A percentile compares a stretch with the other conserved stretches of the same genome.
These are phyloP conservation scores for Trichoderma gracile DNA, from an alignment of 2,329 filamentous ascomycete species.

Conservation along the genomic window DNA sequence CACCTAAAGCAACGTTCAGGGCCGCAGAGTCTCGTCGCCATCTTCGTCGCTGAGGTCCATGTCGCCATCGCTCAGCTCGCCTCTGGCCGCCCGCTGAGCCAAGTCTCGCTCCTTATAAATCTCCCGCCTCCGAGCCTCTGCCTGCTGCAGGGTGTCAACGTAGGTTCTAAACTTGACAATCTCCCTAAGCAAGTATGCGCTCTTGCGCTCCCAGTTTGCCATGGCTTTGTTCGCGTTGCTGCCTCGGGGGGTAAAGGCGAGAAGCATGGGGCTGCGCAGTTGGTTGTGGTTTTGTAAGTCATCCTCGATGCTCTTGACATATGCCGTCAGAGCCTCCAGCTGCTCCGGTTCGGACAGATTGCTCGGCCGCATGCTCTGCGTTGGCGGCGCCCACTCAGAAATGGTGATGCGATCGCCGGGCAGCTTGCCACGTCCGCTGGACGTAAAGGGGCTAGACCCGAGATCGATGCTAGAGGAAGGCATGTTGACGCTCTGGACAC, in stretches of 20 bases:
- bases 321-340: slow-evolving; percentile 69
- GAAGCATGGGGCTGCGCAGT: slow-evolving; percentile 79
- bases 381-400: slow-evolving; percentile 84
- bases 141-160: slow-evolving; percentile 77
- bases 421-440: slow-evolving; percentile 57
- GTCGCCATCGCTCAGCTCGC: slow-evolving; percentile 47
- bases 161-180: slow-evolving; percentile 98
- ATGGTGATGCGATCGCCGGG: slow-evolving; percentile 84
- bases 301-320: slow-evolving; percentile 82
- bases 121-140: slow-evolving; percentile 67
- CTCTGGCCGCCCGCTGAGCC: slow-evolving; percentile 51
- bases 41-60: slow-evolving; percentile 40
- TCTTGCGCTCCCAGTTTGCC: slow-evolving; percentile 97
- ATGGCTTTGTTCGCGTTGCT: slow-evolving; percentile 81
- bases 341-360: slow-evolving; percentile 79
- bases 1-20: slow-evolving; percentile 29
- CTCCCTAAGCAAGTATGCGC: slow-evolving; percentile 83
- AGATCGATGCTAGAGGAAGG: slow-evolving; percentile 65
- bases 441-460: slow-evolving; percentile 49
- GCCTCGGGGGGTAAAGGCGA: slow-evolving; percentile 85
- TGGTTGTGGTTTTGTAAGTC: slow-evolving; percentile 88
- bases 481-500: slow-evolving; percentile 53
- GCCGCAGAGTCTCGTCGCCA: slow-evolving; percentile 40
- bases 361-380: slow-evolving; percentile 86
- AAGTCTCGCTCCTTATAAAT: slow-evolving; percentile 65